These are phyloP conservation scores for Paecilomyces niveus DNA, from an alignment of 2,329 filamentous ascomycete species.

Conservation along the genomic window DNA sequence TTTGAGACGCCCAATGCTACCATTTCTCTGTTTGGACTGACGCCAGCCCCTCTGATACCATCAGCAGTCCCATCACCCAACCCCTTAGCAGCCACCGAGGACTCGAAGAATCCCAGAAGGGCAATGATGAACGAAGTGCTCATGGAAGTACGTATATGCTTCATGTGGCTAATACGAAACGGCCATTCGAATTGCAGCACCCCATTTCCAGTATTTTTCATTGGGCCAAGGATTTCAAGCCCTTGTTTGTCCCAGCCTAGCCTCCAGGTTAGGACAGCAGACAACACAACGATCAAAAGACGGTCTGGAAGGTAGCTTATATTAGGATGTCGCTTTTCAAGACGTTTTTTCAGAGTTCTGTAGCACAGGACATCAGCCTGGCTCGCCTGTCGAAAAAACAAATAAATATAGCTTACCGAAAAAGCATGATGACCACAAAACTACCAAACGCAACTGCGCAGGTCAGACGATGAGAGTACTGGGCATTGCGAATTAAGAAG, in stretches of 20 bases:
- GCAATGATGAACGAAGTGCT: constrained; percentile 90
- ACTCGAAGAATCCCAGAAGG: constrained; percentile 96
- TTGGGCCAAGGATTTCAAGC: constrained; percentile 73
- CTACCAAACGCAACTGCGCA: constrained; percentile 68
- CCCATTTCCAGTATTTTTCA: constrained; percentile 63
- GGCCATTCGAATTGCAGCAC: constrained; percentile 82
- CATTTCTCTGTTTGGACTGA: constrained; percentile 88
- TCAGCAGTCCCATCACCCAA: constrained; percentile 58
- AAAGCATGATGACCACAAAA: constrained; percentile 85
- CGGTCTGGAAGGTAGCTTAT: constrained; percentile 90
- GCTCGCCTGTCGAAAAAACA: background rate
- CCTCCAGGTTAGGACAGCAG: constrained; percentile 69
- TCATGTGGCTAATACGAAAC: constrained; percentile 67
- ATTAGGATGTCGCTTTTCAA: constrained; percentile 70
- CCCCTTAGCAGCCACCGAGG: constrained; percentile 90
- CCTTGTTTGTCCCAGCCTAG: constrained; percentile 74
- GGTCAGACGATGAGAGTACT: constrained; percentile 66
- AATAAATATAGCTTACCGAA: constrained; percentile 50
- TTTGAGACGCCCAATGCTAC: constrained; percentile 88
- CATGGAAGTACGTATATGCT: constrained; percentile 77
- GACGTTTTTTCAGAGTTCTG: constrained; percentile 70
- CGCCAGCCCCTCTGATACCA: constrained; percentile 67
- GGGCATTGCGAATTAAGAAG: constrained; percentile 65
- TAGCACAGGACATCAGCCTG: background rate
- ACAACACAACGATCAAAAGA: constrained; percentile 79